Base-by-base conservation (phyloP, 257 asterid genomes). In the Vinca minor region DNA sequence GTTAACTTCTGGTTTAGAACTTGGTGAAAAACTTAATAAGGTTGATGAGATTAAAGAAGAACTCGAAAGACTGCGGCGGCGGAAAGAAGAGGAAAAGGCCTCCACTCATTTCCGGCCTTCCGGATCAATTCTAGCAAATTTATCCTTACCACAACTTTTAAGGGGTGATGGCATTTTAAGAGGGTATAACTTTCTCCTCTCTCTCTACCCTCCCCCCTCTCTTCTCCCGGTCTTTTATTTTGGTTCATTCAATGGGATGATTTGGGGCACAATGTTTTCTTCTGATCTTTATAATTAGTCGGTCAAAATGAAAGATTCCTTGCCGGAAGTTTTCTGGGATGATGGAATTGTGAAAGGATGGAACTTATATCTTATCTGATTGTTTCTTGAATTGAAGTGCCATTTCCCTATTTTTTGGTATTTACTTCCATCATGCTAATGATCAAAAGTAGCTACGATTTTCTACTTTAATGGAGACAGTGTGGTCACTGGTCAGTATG, bases 41-140 rank as follows among this genome's bases (percentile, higher is more conserved):
- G 86, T 78, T 23, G 90, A 89, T 64, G 95, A 93, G 79, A 84
- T 93, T 67, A 93, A 81, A 78, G 97, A 87, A 80, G 99, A 93
- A 67, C 95, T 93, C 36, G 97, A 93, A 81, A 82, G 89, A 71
- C 73, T 93, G 69, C 73, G 75, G 73, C 89, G 87, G 15, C 85
- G 53, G 73, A 82, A 84, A 61, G 99, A 93, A 55, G 82, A 67
- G 57, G 86, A 93, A 72, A 87, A 85, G 76, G 76, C 70, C 69
- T 73, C 76, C 14, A 75, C 85, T 53, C 86, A 85, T 68, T 53
- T 85, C 63, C 88, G 62, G 25, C 80, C 99, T 69, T 82, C 96
- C 70, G 96, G 97, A 72, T 82, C 95, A 31, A 82, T 84, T 71
- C 49, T 85, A 67, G 95, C 95, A 62, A 81, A 71, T 84, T 76